Percentiles rank a stretch among this genome's conserved stretches.
Conservation (phyloP, 2,329 filamentous ascomycete genomes). For the Fusarium gaditjirri region DNA sequence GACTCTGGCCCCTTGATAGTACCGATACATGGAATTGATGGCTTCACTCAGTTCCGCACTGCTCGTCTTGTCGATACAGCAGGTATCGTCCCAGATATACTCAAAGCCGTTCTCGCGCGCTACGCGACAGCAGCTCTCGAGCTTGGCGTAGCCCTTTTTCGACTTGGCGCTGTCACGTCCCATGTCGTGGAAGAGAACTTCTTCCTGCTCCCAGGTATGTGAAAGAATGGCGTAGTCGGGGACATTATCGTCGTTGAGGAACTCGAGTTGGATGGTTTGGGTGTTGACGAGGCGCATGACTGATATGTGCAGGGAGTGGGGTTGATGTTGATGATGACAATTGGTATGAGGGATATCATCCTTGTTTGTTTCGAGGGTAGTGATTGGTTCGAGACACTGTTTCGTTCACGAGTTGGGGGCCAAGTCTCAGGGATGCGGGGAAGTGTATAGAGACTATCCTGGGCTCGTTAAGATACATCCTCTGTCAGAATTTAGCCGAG, state of each 20-base stretch:
- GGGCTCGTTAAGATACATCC: too few relatives aligned
- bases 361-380: neutral
- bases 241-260: neutral
- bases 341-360: neutral
- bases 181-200: slow-evolving; percentile 18
- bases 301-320: neutral
- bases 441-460: neutral
- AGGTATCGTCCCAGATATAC: slow-evolving; percentile 36
- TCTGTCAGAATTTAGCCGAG: too few relatives aligned
- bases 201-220: slow-evolving; percentile 12
- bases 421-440: neutral
- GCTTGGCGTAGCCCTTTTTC: slow-evolving; percentile 21
- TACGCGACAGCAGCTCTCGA: slow-evolving; percentile 10
- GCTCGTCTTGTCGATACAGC: slow-evolving; percentile 38
- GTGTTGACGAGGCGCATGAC: slow-evolving; percentile 42
- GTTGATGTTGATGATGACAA: neutral
- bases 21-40: slow-evolving; percentile 38
- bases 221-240: slow-evolving; percentile 20
- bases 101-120: slow-evolving; percentile 2
- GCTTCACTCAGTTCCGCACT: slow-evolving; percentile 32
- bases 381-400: neutral
- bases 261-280: neutral
- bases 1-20: slow-evolving; percentile 14
- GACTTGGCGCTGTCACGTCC: neutral
- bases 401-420: neutral